Base-by-base conservation (phyloP, 805 yeast species). In the Saccharomyces kudriavzevii region DNA sequence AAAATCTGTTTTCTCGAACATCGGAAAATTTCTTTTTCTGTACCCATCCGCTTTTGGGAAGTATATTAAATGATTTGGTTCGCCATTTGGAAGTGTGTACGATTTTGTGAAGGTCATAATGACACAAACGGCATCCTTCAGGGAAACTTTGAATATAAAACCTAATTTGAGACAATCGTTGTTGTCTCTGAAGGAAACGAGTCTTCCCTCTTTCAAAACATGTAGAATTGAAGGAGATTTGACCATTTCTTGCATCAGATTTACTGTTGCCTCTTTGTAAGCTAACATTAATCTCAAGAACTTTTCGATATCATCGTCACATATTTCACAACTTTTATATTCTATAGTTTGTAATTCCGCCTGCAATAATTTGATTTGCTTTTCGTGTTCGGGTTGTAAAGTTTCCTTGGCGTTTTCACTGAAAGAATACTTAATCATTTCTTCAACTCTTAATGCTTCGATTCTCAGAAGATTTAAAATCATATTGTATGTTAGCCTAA, bases 371-470 rank as follows among this genome's bases (percentile, higher is more conserved):
- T 80, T 75, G 27, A 89, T 81, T 56, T 79, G 77, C 63, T 79
- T 77, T 67, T 90, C 85, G 64, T 89, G 94, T 58, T 90, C 95
- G 0, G 97, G 97, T 51, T 89, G 71, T 60, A 91, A 71, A 0
- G 89, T 81, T 66, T 92, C 97, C 0, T 91, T 78, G 0, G 91
- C 77, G 64, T 94, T 91, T 66, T 94, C 99, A 70, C 95, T 82
- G 70, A 94, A 94, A 0, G 97, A 90, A 58, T 92, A 87, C 66
- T 91, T 92, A 62, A 94, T 92, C 96, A 94, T 94, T 67, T 94
- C 99, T 66, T 94, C 99, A n/a, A 94, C 98, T 61, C 86, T 81
- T 57, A 94, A 74, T 0, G 98, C 97, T 68, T 94, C 99, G 54
- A 94, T 90, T 67, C 99, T 80, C 59, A 94, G 75, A 56, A 94